Percentiles rank a stretch among this genome's conserved stretches.
These are phyloP conservation scores for Fusarium austroafricanum DNA, from an alignment of 2,329 filamentous ascomycete genomes.

Conservation along the genomic window DNA sequence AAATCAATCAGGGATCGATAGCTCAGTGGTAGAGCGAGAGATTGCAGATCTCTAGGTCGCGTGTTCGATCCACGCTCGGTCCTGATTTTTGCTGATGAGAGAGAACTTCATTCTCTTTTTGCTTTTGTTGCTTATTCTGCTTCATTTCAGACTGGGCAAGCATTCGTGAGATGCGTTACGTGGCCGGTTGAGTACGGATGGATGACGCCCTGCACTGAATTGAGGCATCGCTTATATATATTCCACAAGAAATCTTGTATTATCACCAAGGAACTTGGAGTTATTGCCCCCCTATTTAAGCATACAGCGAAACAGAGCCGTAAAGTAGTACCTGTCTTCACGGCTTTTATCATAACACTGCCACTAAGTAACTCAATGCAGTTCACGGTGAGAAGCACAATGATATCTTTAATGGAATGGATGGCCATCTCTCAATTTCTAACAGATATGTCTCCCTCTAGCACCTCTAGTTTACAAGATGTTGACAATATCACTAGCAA, in stretches of 20 bases:
- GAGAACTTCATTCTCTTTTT: background rate
- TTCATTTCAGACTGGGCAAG: too few species aligned
- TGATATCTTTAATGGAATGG: background rate
- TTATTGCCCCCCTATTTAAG: background rate
- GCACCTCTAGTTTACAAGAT: conserved; percentile 44
- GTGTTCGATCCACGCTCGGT: conserved; percentile 43
- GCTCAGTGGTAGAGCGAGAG: conserved; percentile 41
- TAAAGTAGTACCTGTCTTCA: background rate
- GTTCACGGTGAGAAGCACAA: too few species aligned
- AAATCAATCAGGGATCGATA: conserved; percentile 26
- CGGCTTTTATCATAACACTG: background rate
- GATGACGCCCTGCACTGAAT: background rate
- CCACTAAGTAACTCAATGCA: background rate
- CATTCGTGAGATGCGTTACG: background rate
- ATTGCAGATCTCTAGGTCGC: conserved; percentile 41
- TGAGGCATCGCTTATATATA: background rate
- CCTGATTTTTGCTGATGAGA: conserved; percentile 13
- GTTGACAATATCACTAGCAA: conserved; percentile 52
- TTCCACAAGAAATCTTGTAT: too few species aligned
- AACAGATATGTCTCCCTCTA: background rate
- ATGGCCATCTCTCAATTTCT: background rate
- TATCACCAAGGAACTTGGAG: background rate
- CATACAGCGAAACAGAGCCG: background rate
- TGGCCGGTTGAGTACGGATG: background rate
- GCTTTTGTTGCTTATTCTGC: background rate